Conservation (phyloP, 371 early-diverging fungal species). For the Mucor saturninus region DNA sequence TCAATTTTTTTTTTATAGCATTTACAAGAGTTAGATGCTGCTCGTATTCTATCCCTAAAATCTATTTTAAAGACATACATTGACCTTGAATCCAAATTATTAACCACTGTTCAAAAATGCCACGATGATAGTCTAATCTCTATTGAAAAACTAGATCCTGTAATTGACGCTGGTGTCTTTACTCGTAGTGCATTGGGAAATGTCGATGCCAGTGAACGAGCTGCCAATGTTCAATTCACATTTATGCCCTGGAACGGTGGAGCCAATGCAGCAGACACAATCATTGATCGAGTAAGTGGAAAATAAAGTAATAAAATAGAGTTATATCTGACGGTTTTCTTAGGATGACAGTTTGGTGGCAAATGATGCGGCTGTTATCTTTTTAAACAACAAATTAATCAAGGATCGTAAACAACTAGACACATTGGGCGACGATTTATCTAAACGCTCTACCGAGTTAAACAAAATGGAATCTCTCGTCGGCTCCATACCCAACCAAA, state of each 20-base stretch:
- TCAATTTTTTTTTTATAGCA: slow-evolving; percentile 44
- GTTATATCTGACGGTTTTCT: background rate
- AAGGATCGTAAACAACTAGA: slow-evolving; percentile 58
- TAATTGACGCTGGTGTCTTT: slow-evolving; percentile 58
- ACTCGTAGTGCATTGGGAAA: slow-evolving; percentile 32
- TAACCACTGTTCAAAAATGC: slow-evolving; percentile 42
- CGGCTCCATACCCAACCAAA: slow-evolving; percentile 23
- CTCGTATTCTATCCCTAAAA: slow-evolving; percentile 55
- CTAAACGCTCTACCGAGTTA: slow-evolving; percentile 32
- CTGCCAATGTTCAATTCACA: slow-evolving; percentile 31
- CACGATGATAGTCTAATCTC: slow-evolving; percentile 38
- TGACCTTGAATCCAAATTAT: slow-evolving; percentile 48
- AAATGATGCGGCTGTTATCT: slow-evolving; percentile 62
- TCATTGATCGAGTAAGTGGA: slow-evolving; percentile 42
- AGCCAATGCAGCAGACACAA: slow-evolving; percentile 40
- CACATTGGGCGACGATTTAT: slow-evolving; percentile 54
- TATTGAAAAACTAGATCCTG: slow-evolving; percentile 52
- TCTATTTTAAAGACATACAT: slow-evolving; percentile 54
- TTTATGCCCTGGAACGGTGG: slow-evolving; percentile 54
- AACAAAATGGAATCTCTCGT: slow-evolving; percentile 26
- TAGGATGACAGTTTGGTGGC: slow-evolving; percentile 58
- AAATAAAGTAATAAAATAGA: background rate
- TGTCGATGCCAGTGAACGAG: slow-evolving; percentile 20
- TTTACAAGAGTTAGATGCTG: slow-evolving; percentile 62
- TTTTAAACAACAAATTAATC: slow-evolving; percentile 66